A percentile compares a stretch with the other conserved stretches of the same genome.
Conservation (phyloP, 345 rosid species). For the Populus simonii region DNA sequence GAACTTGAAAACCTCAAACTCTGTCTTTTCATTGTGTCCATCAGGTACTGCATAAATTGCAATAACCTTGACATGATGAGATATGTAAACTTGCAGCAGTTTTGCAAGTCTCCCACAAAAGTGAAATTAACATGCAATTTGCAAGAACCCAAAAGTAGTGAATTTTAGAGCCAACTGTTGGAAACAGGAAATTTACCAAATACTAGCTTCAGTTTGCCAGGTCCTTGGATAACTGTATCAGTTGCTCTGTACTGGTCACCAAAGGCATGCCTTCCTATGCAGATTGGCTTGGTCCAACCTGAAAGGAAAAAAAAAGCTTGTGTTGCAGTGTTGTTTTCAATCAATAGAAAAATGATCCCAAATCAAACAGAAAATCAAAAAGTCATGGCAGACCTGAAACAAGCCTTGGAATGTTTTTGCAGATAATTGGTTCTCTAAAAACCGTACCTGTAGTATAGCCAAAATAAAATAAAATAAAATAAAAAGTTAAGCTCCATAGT, state of each 20-base stretch:
- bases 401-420: conserved; percentile 86
- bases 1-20: conserved; percentile 78
- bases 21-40: conserved; percentile 61
- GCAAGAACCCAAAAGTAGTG: background rate
- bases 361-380: conserved; percentile 1
- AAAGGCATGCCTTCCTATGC: conserved; percentile 98
- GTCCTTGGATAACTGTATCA: conserved; percentile 76
- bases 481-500: background rate
- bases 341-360: background rate
- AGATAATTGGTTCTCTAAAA: conserved; percentile 92
- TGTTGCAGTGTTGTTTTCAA: background rate
- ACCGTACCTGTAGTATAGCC: conserved; percentile 71
- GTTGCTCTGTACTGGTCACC: conserved; percentile 97
- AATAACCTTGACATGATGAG: background rate
- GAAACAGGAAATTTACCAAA: conserved; percentile 51
- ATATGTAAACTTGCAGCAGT: background rate
- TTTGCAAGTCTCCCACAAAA: background rate
- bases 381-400: conserved; percentile 58
- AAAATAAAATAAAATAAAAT: background rate
- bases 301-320: background rate
- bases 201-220: conserved; percentile 83
- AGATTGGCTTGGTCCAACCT: conserved; percentile 98
- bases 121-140: background rate
- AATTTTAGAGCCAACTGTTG: background rate
- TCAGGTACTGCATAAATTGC: conserved; percentile 53